Base-by-base conservation (phyloP, 2,329 filamentous ascomycete species). In the Nemania serpens region DNA sequence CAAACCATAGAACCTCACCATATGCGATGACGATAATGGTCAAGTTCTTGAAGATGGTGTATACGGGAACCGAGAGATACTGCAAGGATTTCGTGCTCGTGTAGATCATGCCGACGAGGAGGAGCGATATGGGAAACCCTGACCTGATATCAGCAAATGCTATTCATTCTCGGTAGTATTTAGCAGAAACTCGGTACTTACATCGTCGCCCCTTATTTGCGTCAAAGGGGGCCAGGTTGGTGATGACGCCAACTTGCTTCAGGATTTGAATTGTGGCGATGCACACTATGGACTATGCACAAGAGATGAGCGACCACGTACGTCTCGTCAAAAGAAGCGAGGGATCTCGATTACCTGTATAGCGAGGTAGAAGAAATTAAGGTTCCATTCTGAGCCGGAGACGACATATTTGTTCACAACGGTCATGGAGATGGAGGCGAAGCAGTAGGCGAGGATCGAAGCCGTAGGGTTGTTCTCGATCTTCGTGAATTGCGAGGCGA, bases 31-130 rank as follows among this genome's bases (percentile, higher is more conserved):
- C 88, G 72, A 99, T 98, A 76, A 96, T 99, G 63, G 95, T 98
- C 81, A 99, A 79, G 81, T 99, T 99, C 85, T 99, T 99, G 85
- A 99, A 99, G 76, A 99, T 99, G 58, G 95, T 99, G 80, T 99
- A 99, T 25, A 99, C 95, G 22, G 95, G 95, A 58, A 99, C 96
- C 34, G 93, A 97, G 63, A 99, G 90, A 78, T 89, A 98, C 78
- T 97, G 93, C 47, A 99, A 87, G 18, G 95, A 93, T 81, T 97
- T 97, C 72, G 91, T 95, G 72, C 92, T 89, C 57, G 95, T 98
- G 80, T 98, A 99, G 78, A 99, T 98, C 95, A 98, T 99, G 75
- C 93, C 93, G 74, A 98, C 95, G 66, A 99, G 88, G 64, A 98
- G 90, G 57, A 97, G 82, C 59, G 95, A 96, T 72, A 99, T 92